A percentile compares a stretch with the other conserved stretches of the same genome.
phyloP scores from a whole-genome alignment of 2,329 filamentous ascomycete genomes.

The Pseudogymnoascus sp. region DNA sequence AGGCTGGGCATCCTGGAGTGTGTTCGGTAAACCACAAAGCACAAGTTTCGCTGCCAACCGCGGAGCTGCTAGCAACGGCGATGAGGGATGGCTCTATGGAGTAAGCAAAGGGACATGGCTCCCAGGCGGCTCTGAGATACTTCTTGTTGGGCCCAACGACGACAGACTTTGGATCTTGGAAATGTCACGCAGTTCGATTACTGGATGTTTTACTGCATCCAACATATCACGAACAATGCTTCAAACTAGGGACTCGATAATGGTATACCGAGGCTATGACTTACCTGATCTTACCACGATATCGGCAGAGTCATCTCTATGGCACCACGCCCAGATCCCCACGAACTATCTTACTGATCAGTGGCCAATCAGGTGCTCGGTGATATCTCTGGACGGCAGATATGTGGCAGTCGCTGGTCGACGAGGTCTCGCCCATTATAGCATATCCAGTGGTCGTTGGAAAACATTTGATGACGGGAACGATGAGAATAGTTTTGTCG shows the following conservation, averaged over 20 bases:
- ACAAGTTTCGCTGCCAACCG: constrained; percentile 72
- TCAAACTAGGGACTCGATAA: constrained; percentile 79
- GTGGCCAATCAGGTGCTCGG: constrained; percentile 83
- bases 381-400: constrained; percentile 83
- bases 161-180: constrained; percentile 81
- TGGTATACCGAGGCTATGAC: constrained; percentile 91
- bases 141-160: constrained; percentile 64
- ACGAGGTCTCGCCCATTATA: constrained; percentile 89
- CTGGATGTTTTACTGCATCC: constrained; percentile 82
- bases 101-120: constrained; percentile 77
- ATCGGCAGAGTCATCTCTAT: constrained; percentile 85
- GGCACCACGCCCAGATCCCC: constrained; percentile 87
- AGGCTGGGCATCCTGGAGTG: constrained; percentile 95
- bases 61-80: constrained; percentile 56
- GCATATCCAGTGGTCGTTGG: constrained; percentile 88
- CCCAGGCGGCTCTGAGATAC: constrained; percentile 76
- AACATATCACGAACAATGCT: constrained; percentile 86
- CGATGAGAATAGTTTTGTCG: constrained; percentile 83
- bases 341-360: constrained; percentile 79
- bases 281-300: constrained; percentile 84
- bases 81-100: constrained; percentile 78
- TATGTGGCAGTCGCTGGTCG: constrained; percentile 96
- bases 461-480: constrained; percentile 80
- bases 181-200: constrained; percentile 88
- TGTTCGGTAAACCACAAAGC: constrained; percentile 84